A percentile compares a stretch with the other conserved stretches of the same genome.
These are phyloP conservation scores for Paecilomyces sp. DNA, from an alignment of 2,329 filamentous ascomycete genomes.

Conservation along the genomic window DNA sequence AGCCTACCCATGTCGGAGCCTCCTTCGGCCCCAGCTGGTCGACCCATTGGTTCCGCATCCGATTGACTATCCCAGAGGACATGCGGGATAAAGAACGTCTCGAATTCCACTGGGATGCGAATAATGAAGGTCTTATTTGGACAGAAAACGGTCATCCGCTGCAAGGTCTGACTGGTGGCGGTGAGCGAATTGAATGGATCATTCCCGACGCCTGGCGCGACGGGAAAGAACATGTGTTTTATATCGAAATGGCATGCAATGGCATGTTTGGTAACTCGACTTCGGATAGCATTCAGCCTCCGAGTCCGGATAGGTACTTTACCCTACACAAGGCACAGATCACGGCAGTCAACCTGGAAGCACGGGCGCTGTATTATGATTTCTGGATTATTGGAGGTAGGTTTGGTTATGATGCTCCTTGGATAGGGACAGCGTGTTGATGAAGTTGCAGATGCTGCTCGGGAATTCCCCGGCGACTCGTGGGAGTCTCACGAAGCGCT, in stretches of 20 bases:
- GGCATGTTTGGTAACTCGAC: constrained; percentile 93
- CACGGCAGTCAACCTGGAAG: constrained; percentile 79
- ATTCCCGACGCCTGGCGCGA: constrained; percentile 75
- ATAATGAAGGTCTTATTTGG: constrained; percentile 94
- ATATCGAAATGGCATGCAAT: constrained; percentile 98
- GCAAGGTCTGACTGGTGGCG: constrained; percentile 84
- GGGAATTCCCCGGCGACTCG: constrained; percentile 81
- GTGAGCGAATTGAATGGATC: constrained; percentile 86
- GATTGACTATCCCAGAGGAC: constrained; percentile 67
- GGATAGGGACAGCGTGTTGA: background rate
- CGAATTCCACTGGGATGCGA: constrained; percentile 95
- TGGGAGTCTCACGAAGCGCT: constrained; percentile 85
- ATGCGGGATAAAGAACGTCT: constrained; percentile 70
- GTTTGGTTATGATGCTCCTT: constrained; percentile 4
- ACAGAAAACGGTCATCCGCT: constrained; percentile 80
- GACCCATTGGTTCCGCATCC: constrained; percentile 92
- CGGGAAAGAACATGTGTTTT: constrained; percentile 80
- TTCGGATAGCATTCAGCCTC: constrained; percentile 82
- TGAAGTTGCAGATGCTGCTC: constrained; percentile 61
- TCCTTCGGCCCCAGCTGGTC: constrained; percentile 92
- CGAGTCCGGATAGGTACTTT: constrained; percentile 76
- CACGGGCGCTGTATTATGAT: constrained; percentile 76
- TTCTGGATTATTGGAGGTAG: constrained; percentile 78
- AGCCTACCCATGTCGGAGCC: constrained; percentile 64
- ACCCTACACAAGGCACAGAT: constrained; percentile 72